phyloP scores from a whole-genome alignment of 1,139 yeast species.

The Diutina ranongensis region DNA sequence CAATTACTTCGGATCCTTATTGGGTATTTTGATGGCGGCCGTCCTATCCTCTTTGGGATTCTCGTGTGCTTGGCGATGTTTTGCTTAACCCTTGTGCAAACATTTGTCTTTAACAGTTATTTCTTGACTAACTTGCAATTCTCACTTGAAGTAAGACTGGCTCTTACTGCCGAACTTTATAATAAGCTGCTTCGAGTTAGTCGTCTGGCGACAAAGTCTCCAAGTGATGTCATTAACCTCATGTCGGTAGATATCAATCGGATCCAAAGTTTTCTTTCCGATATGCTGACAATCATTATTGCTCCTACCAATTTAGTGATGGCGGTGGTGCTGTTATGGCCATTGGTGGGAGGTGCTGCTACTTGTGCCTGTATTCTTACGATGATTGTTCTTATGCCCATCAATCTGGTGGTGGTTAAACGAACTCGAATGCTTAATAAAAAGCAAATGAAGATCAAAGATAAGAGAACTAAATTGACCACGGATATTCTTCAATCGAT shows the following conservation, averaged over 20 bases:
- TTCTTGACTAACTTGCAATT: neutral
- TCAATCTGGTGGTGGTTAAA: constrained; percentile 43
- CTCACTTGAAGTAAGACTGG: constrained; percentile 1
- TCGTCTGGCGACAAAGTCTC: constrained; percentile 8
- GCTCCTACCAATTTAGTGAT: constrained; percentile 17
- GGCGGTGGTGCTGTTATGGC: constrained; percentile 50
- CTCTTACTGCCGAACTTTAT: neutral
- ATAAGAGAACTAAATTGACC: constrained; percentile 80
- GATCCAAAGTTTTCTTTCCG: constrained; percentile 74
- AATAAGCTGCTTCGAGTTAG: neutral
- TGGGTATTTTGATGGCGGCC: neutral
- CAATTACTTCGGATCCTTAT: constrained; percentile 37
- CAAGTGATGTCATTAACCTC: constrained; percentile 86
- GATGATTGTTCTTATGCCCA: constrained; percentile 63
- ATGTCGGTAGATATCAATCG: constrained; percentile 96
- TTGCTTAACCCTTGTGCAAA: neutral
- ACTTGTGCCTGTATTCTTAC: constrained; percentile 57
- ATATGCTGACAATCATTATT: constrained; percentile 55
- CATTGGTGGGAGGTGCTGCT: neutral
- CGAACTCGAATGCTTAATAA: constrained; percentile 46
- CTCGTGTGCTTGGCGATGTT: neutral
- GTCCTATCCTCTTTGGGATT: neutral
- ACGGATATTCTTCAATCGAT: constrained; percentile 92
- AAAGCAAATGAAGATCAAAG: constrained; percentile 69
- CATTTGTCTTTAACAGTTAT: neutral